Evolutionary conservation across 129 eudicot species (phyloP), one percentile per base, ranked within the genome.

Genomic region (Pseudognaphalium luteoalbum): DNA sequence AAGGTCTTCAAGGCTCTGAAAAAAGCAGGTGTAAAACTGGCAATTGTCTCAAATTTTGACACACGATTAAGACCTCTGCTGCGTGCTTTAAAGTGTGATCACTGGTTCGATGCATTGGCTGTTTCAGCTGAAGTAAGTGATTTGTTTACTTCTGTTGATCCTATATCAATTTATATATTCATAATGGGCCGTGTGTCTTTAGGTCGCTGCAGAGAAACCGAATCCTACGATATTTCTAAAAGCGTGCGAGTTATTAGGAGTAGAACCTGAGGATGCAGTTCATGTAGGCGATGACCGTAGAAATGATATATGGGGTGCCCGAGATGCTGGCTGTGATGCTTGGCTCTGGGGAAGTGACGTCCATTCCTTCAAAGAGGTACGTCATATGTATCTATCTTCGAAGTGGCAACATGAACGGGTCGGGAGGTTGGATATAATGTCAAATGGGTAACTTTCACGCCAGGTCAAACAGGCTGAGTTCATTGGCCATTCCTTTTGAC

Each of bases 311-410:
- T 95, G 99, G 99, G 99, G 99, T 73, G 99, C 99, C 34, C 81
- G 99, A 80, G 99, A 91, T 81, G 99, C 99, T 20, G 97, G 99
- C 52, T 91, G 97, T 78, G 97, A 95, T 81, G 97, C 97, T 42
- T 95, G 99, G 99, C 92, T 95, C 63, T 95, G 99, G 97, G 99
- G 99, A 58, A 91, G 89, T 59, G 99, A 95, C 80, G 99, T 95
- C 17, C 81, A 82, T 73, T 95, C 97, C 76, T 95, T 95, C 84
- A 86, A 89, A 79, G 97, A 95, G 97, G 99, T 95, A 91, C 7
- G 29, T 0, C 29, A 9, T 57, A 57, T 57, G 62, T 57, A 19
- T 12, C 2, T 57, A 7, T n/a, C 12, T 20, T 20, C 19, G 62
- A n/a, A 7, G 62, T 57, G 62, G 12, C 8, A 57, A 20, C 28